Evolutionary conservation across 371 early-diverging fungal species (phyloP).

Genomic region (Coemansia sp.): DNA sequence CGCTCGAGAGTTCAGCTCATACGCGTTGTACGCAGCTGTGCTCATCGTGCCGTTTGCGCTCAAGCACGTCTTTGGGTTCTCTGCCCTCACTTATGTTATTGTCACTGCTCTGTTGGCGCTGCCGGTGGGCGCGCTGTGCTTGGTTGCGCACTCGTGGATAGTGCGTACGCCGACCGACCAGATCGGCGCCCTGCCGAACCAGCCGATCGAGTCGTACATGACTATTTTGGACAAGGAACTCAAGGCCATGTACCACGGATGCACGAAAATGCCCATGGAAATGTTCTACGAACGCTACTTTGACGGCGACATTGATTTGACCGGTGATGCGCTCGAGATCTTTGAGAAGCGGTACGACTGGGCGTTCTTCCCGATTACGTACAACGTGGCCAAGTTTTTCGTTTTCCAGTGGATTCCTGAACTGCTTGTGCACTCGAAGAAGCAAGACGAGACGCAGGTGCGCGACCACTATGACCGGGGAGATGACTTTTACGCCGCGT

Average conservation of each 20-base stretch:
- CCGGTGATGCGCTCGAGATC: slow-evolving; percentile 81
- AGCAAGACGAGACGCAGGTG: slow-evolving; percentile 95
- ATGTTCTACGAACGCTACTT: slow-evolving; percentile 94
- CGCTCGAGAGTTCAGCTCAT: slow-evolving; percentile 70
- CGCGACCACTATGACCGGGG: slow-evolving; percentile 98
- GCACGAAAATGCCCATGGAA: slow-evolving; percentile 93
- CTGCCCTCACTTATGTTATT: slow-evolving; percentile 62
- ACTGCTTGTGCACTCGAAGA: slow-evolving; percentile 89
- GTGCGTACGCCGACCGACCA: slow-evolving; percentile 64
- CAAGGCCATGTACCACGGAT: slow-evolving; percentile 66
- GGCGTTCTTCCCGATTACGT: slow-evolving; percentile 83
- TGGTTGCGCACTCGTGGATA: slow-evolving; percentile 65
- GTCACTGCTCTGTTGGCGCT: slow-evolving; percentile 59
- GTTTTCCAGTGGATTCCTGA: slow-evolving; percentile 94
- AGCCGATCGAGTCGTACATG: slow-evolving; percentile 82
- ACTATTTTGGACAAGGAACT: slow-evolving; percentile 81
- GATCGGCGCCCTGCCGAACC: slow-evolving; percentile 74
- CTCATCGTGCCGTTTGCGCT: slow-evolving; percentile 64
- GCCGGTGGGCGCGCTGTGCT: slow-evolving; percentile 65
- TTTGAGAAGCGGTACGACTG: slow-evolving; percentile 94
- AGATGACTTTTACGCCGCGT: slow-evolving; percentile 94
- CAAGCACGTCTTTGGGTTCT: slow-evolving; percentile 58
- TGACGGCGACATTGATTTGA: slow-evolving; percentile 90
- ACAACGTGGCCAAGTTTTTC: slow-evolving; percentile 88
- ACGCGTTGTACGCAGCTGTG: slow-evolving; percentile 57